Percentiles rank a stretch among this genome's conserved stretches.
phyloP scores from a whole-genome alignment of 345 rosid genomes.

The Syzygium aromaticum region DNA sequence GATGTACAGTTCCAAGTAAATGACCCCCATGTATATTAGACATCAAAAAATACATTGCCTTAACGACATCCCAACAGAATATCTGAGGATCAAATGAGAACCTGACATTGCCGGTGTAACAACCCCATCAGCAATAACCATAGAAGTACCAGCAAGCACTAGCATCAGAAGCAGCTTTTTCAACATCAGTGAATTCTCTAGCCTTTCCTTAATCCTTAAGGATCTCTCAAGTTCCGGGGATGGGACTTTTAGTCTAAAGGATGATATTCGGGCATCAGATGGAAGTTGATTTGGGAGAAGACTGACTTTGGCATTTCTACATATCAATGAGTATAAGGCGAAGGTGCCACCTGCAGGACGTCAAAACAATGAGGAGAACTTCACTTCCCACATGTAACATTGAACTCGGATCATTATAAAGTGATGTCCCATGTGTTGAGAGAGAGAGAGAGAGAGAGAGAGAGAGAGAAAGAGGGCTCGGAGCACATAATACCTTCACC shows the following conservation, averaged over 20 bases:
- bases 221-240: slow-evolving; percentile 98
- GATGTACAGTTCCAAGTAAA: neutral
- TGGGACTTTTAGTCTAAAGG: slow-evolving; percentile 95
- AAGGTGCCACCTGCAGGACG: slow-evolving; percentile 79
- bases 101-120: slow-evolving; percentile 99
- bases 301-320: slow-evolving; percentile 95
- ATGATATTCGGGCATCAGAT: slow-evolving; percentile 91
- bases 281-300: slow-evolving; percentile 97
- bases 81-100: slow-evolving; percentile 17
- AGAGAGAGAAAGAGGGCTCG: neutral
- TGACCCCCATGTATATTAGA: neutral
- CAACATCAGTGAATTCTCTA: slow-evolving; percentile 62
- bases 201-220: slow-evolving; percentile 85
- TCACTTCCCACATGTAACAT: neutral
- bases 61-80: neutral
- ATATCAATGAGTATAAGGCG: slow-evolving; percentile 91
- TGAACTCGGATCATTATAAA: neutral
- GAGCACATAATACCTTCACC: slow-evolving; percentile 70
- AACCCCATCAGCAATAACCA: slow-evolving; percentile 98
- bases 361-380: neutral
- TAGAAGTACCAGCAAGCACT: slow-evolving; percentile 95
- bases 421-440: neutral
- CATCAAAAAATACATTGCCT: neutral
- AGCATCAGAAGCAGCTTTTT: slow-evolving; percentile 76
- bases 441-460: neutral